Conservation (phyloP, 2,329 filamentous ascomycete genomes). For the Fusarium sp. region DNA sequence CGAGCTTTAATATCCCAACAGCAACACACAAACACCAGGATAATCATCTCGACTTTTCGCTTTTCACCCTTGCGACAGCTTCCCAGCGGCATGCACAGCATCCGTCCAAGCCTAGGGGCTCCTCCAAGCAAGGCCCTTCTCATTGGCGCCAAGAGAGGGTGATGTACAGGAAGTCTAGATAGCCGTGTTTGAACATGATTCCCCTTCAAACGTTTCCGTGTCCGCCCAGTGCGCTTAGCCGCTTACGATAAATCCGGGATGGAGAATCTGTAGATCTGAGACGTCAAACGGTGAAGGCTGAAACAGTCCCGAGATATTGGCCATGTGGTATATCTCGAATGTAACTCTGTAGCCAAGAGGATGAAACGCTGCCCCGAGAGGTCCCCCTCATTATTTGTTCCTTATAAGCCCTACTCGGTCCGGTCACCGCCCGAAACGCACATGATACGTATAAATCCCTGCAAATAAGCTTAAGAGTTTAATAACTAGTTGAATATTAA, state of each 20-base stretch:
- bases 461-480: constrained; percentile 8
- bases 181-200: constrained; percentile 33
- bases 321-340: constrained; percentile 6
- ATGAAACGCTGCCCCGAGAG: constrained; percentile 25
- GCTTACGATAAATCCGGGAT: constrained; percentile 16
- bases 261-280: constrained; percentile 27
- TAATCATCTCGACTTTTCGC: constrained; percentile 22
- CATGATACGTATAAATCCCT: constrained; percentile 29
- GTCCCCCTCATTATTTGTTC: constrained; percentile 7
- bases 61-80: background rate
- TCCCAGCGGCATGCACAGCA: constrained; percentile 26
- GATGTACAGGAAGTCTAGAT: constrained; percentile 27
- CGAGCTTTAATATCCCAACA: constrained; percentile 22
- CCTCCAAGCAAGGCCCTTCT: constrained; percentile 17
- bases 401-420: constrained; percentile 13
- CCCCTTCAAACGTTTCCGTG: constrained; percentile 30
- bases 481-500: background rate
- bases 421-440: constrained; percentile 28
- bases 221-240: constrained; percentile 11
- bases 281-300: constrained; percentile 27
- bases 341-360: constrained; percentile 15
- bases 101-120: constrained; percentile 34
- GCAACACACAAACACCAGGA: constrained; percentile 4
- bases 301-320: constrained; percentile 29
- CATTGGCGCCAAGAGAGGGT: constrained; percentile 35